Evolutionary conservation across 1,284 basidiomycete species (phyloP).

Genomic region (Acaromyces ingoldii): DNA sequence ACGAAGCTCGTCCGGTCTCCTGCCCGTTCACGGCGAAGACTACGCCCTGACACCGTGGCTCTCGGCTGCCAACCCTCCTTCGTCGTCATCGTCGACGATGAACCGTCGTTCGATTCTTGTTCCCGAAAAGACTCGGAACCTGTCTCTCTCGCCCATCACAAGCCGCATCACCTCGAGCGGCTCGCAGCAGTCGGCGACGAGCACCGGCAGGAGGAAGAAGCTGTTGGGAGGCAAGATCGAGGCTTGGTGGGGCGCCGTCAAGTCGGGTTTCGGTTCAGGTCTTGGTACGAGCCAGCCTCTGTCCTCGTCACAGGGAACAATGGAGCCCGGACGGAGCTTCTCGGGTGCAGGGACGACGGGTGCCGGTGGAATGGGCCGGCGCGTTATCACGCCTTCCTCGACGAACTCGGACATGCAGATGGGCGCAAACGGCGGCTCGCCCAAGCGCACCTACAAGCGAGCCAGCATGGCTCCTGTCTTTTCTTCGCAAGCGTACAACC

Average conservation of each 20-base stretch:
- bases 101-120: background rate
- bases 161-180: slow-evolving; percentile 17
- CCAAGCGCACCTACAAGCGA: no score
- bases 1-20: background rate
- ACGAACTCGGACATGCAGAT: no score
- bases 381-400: background rate
- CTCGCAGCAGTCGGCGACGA: background rate
- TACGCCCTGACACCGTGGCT: no score
- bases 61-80: slow-evolving; percentile 12
- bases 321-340: no score
- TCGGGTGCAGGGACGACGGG: no score
- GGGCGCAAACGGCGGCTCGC: no score
- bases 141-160: slow-evolving; percentile 37
- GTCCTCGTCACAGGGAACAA: no score
- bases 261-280: slow-evolving; percentile 35
- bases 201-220: slow-evolving; percentile 19
- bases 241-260: slow-evolving; percentile 47
- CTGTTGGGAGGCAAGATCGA: slow-evolving; percentile 44
- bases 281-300: no score
- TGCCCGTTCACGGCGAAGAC: no score
- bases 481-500: no score
- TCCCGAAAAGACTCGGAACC: slow-evolving; percentile 17
- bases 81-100: slow-evolving; percentile 6
- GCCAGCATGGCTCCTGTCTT: no score
- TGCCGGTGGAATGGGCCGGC: slow-evolving; percentile 1